Base-by-base conservation (phyloP, 2,329 filamentous ascomycete species). In the Lasiodiplodia theobromae region DNA sequence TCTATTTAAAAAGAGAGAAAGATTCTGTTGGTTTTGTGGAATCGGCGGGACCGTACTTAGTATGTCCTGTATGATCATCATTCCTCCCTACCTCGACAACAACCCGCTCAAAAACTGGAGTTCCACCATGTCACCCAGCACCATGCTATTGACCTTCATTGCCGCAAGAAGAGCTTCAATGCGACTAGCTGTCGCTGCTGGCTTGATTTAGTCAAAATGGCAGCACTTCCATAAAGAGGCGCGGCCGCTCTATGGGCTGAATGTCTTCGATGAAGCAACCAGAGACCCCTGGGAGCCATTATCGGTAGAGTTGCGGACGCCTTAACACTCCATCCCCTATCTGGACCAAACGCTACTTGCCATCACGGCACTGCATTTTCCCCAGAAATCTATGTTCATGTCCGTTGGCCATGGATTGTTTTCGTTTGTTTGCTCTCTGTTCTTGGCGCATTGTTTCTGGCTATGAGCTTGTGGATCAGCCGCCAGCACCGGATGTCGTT, bases 361-460 rank as follows among this genome's bases (percentile, higher is more conserved):
- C 47, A 37, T 4, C 4, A 21, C 2, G 60, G 44, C 16, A 23
- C 14, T 8, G 18, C 47, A 7, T 37, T 16, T 18, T 12, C 14
- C 2, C 21, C 28, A 21, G 60, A 37, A 4, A 12, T 37, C 25
- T 56, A 31, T 31, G 38, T 56, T 21, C 37, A 31, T 12, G 38
- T 57, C 14, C 64, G 52, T 12, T 66, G 52, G 64, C 12, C 21
- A 25, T 66, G 64, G 52, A n/a, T 66, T 4, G 6, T 57, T 8
- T 28, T 66, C 1, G 52, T 52, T 2, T 37, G 0, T 2, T 8
- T 40, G 12, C 64, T 66, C 2, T 37, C 31, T 11, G 14, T 66
- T 2, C 64, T 57, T 11, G 53, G 34, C 12, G 34, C 38, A 3
- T 3, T 57, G 12, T 66, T 66, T 16, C 38, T 66, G 25, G 31